Evolutionary conservation across 192 early-diverging fungal genomes (phyloP).

Genomic region (Backusella mclennaniae): DNA sequence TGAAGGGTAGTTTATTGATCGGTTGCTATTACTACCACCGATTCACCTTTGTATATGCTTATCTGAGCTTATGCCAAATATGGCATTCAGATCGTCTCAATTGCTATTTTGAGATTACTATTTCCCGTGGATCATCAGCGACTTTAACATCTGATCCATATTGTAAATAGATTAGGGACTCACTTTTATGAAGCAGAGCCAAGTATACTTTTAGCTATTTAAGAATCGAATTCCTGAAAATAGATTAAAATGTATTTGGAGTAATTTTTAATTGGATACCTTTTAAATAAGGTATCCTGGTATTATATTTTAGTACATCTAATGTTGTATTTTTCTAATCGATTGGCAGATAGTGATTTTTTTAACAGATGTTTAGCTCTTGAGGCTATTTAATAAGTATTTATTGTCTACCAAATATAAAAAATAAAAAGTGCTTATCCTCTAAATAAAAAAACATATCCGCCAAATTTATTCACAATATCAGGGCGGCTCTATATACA

Average conservation of each 20-base stretch:
- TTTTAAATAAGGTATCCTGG: not conserved
- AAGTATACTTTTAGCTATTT: not conserved
- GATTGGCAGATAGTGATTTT: too few relatives aligned
- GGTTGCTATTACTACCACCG: not conserved
- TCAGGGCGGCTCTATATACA: not conserved
- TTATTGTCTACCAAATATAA: too few relatives aligned
- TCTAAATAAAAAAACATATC: too few relatives aligned
- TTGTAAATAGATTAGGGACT: not conserved
- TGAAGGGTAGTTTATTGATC: not conserved
- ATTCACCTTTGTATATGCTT: not conserved
- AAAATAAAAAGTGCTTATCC: too few relatives aligned
- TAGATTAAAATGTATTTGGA: not conserved
- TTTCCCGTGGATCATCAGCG: too few relatives aligned
- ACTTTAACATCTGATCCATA: too few relatives aligned
- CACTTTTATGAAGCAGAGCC: not conserved
- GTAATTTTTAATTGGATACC: not conserved
- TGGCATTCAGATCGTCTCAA: too few relatives aligned
- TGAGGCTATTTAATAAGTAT: too few relatives aligned
- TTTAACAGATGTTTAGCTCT: too few relatives aligned
- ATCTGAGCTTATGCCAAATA: not conserved
- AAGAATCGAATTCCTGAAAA: not conserved
- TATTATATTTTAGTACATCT: not conserved
- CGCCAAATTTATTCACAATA: not conserved
- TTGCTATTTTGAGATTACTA: too few relatives aligned
- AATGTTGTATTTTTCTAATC: not conserved